Percentiles rank a stretch among this genome's conserved stretches.
phyloP scores from a whole-genome alignment of 2,329 filamentous ascomycete genomes.

The Neofusicoccum laricinum region DNA sequence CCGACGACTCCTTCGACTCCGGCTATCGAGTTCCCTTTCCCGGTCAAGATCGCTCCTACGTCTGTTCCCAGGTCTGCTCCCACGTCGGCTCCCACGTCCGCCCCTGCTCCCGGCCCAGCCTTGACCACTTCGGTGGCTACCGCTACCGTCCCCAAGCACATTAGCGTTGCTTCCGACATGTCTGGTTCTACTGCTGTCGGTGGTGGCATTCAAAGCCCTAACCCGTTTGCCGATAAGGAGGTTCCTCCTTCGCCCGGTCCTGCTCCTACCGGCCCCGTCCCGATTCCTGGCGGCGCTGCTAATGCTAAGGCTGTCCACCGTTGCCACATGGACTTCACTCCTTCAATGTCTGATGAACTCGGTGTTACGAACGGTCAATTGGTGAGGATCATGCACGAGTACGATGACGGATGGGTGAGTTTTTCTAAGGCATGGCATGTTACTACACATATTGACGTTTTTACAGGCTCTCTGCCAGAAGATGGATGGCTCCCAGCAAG shows the following conservation, averaged over 20 bases:
- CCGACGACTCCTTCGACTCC: constrained; percentile 9
- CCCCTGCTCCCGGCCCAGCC: background rate
- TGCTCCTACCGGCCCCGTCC: constrained; percentile 36
- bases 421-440: background rate
- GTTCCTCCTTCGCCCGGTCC: constrained; percentile 45
- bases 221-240: constrained; percentile 2
- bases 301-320: constrained; percentile 72
- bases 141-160: background rate
- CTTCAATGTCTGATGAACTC: constrained; percentile 89
- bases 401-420: constrained; percentile 97
- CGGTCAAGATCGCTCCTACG: background rate
- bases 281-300: constrained; percentile 53
- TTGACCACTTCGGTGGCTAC: background rate
- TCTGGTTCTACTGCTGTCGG: constrained; percentile 24
- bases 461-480: constrained; percentile 82
- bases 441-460: constrained; percentile 23
- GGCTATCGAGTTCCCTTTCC: constrained; percentile 1
- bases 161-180: constrained; percentile 16
- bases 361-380: constrained; percentile 77
- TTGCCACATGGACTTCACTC: constrained; percentile 90
- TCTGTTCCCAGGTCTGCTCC: constrained; percentile 1
- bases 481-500: constrained; percentile 86
- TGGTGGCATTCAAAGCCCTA: background rate
- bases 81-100: constrained; percentile 1
- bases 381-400: constrained; percentile 87